phyloP scores from a whole-genome alignment of 192 early-diverging fungal species.

The Spinellus fusiger region DNA sequence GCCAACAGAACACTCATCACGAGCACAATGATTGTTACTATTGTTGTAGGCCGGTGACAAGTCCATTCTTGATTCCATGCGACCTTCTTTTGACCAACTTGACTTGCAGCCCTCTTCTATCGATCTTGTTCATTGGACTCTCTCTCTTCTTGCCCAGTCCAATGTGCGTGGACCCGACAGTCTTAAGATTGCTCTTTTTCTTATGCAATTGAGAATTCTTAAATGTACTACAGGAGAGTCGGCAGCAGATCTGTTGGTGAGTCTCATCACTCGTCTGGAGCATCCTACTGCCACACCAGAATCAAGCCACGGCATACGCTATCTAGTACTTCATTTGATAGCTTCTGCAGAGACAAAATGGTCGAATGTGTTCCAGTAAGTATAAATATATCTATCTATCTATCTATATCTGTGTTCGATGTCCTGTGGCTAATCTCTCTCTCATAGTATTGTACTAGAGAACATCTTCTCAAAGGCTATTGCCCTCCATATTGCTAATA shows the following conservation, averaged over 20 bases:
- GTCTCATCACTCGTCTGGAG: constrained; percentile 13
- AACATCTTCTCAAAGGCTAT: constrained; percentile 21
- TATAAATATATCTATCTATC: neutral
- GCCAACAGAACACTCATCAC: too few species aligned
- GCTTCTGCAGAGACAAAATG: constrained; percentile 16
- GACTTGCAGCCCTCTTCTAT: constrained; percentile 19
- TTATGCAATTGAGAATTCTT: constrained; percentile 7
- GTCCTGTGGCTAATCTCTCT: neutral
- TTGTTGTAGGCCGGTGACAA: constrained; percentile 11
- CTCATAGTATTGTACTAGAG: constrained; percentile 12
- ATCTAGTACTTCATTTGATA: constrained; percentile 16
- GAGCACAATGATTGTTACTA: neutral
- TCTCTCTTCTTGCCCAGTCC: constrained; percentile 4
- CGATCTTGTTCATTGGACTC: constrained; percentile 20
- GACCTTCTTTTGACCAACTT: constrained; percentile 14
- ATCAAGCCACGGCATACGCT: neutral
- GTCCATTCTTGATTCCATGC: constrained; percentile 12
- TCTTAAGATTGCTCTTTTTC: constrained; percentile 19
- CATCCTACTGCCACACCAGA: neutral
- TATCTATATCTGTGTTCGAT: neutral
- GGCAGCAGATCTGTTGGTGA: constrained; percentile 9
- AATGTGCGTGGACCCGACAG: neutral
- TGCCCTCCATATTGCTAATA: constrained; percentile 19
- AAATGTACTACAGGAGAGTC: constrained; percentile 1
- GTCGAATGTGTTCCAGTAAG: constrained; percentile 17